phyloP scores from a whole-genome alignment of 495 filamentous ascomycete species.

The Astrothelium subdiscretum region DNA sequence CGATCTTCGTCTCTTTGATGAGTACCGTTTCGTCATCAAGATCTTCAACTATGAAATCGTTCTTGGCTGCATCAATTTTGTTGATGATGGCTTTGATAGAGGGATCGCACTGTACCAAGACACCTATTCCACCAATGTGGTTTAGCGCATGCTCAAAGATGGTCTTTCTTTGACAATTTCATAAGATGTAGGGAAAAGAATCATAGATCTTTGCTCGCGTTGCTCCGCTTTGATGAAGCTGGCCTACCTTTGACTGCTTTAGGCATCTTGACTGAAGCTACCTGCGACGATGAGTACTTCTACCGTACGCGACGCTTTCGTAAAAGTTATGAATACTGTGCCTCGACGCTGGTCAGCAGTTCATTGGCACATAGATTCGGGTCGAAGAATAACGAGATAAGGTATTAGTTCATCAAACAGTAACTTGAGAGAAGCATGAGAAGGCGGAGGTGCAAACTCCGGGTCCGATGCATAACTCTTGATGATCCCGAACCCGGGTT shows the following conservation, averaged over 20 bases:
- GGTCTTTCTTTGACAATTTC: neutral
- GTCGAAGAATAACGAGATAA: no score
- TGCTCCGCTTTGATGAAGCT: neutral
- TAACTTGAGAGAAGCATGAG: no score
- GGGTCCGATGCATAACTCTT: neutral
- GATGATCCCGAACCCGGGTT: neutral
- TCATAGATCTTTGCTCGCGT: neutral
- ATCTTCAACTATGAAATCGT: constrained; percentile 55
- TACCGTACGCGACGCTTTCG: no score
- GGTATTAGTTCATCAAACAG: no score
- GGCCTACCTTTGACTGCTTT: constrained; percentile 8
- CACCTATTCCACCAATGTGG: constrained; percentile 15
- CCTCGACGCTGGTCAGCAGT: no score
- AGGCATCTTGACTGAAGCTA: constrained; percentile 13
- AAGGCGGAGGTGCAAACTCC: neutral
- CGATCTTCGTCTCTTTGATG: constrained; percentile 41
- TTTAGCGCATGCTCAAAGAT: neutral
- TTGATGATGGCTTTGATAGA: constrained; percentile 67
- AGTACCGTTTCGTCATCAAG: constrained; percentile 39
- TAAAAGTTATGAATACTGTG: no score
- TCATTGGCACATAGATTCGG: no score
- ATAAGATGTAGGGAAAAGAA: neutral
- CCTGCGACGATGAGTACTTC: neutral
- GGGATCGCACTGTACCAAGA: constrained; percentile 42
- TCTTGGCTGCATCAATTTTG: constrained; percentile 51